Percentiles rank a stretch among this genome's conserved stretches.
Conservation (phyloP, 345 rosid genomes). For the Atalantia buxifolia region DNA sequence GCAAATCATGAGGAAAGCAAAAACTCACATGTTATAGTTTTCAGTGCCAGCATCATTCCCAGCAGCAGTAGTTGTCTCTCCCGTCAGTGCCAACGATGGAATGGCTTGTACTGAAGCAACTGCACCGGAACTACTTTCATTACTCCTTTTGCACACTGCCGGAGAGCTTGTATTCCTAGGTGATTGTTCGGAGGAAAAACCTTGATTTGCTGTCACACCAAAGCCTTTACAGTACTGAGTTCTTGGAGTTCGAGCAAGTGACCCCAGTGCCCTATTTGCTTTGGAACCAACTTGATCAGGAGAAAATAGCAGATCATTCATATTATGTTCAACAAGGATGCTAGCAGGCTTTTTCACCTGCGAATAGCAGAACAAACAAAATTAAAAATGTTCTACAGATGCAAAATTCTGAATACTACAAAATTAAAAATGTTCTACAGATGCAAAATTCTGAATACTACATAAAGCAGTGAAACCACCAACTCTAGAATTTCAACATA, state of each 20-base stretch:
- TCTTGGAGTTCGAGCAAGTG: slow-evolving; percentile 46
- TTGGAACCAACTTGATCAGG: slow-evolving; percentile 49
- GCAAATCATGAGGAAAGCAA: background rate
- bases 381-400: background rate
- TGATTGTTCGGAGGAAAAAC: slow-evolving; percentile 36
- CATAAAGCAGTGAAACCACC: background rate
- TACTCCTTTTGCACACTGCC: slow-evolving; percentile 38
- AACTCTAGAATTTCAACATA: slow-evolving; percentile 1
- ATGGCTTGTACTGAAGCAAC: slow-evolving; percentile 25
- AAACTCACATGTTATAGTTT: slow-evolving; percentile 65
- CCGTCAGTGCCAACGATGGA: slow-evolving; percentile 39
- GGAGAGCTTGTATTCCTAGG: slow-evolving; percentile 60
- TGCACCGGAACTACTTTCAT: slow-evolving; percentile 36
- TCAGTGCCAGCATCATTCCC: slow-evolving; percentile 45
- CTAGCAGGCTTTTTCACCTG: slow-evolving; percentile 53
- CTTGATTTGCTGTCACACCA: slow-evolving; percentile 40
- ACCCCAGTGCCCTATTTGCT: slow-evolving; percentile 34
- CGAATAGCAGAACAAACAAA: background rate
- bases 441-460: background rate
- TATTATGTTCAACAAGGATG: slow-evolving; percentile 55
- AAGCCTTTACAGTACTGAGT: slow-evolving; percentile 38
- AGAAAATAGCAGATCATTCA: slow-evolving; percentile 50
- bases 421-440: background rate
- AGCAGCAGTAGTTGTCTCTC: slow-evolving; percentile 25
- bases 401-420: background rate